Evolutionary conservation across 2,329 filamentous ascomycete genomes (phyloP).

Genomic region (Venturia nashicola): DNA sequence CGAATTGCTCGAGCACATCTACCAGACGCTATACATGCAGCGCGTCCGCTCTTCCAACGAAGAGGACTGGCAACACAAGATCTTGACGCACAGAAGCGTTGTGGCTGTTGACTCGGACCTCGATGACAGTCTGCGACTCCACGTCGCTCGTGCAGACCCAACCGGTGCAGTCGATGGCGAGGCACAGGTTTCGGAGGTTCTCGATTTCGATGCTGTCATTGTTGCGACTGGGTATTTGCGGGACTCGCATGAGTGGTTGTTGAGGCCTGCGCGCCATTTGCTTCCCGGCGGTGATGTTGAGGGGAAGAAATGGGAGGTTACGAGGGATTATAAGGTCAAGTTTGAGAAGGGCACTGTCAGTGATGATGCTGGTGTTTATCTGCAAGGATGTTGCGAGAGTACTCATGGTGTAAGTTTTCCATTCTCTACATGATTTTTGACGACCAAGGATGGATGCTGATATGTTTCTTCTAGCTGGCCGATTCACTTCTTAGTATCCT

Average conservation of each 20-base stretch:
- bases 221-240: conserved; percentile 79
- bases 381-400: conserved; percentile 87
- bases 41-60: conserved; percentile 59
- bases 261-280: conserved; percentile 53
- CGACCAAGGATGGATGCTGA: conserved; percentile 1
- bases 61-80: conserved; percentile 67
- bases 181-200: conserved; percentile 39
- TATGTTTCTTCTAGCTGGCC: conserved; percentile 44
- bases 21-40: conserved; percentile 80
- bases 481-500: conserved; percentile 73
- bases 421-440: background rate
- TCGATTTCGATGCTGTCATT: conserved; percentile 72
- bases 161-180: conserved; percentile 40
- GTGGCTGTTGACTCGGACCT: conserved; percentile 42
- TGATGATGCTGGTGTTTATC: conserved; percentile 68
- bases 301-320: conserved; percentile 49
- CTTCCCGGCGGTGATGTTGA: conserved; percentile 43
- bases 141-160: conserved; percentile 11
- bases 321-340: conserved; percentile 65
- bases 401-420: conserved; percentile 72
- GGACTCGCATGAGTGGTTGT: conserved; percentile 65
- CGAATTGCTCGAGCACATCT: conserved; percentile 80
- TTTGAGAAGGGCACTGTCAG: conserved; percentile 58
- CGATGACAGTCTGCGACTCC: conserved; percentile 40
- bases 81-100: conserved; percentile 58